Percentiles rank a stretch among this genome's conserved stretches.
These are phyloP conservation scores for Talaromyces sp. DNA, from an alignment of 2,329 filamentous ascomycete genomes.

Conservation along the genomic window DNA sequence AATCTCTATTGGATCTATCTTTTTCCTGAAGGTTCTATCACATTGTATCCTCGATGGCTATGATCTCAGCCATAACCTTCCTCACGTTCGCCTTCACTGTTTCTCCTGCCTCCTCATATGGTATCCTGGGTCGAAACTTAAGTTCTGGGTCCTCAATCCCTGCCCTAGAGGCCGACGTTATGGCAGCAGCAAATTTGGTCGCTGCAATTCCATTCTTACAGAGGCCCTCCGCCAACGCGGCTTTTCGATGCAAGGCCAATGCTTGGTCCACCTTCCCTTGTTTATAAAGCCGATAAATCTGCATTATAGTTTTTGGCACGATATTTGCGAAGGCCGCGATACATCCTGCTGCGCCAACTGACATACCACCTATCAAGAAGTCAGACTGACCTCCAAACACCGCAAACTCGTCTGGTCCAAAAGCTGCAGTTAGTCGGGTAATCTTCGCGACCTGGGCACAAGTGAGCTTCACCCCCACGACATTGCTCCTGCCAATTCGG, in stretches of 20 bases:
- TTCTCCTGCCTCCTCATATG: neutral
- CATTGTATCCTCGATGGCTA: neutral
- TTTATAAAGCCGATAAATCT: slow-evolving; percentile 66
- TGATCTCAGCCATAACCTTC: neutral
- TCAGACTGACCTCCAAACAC: slow-evolving; percentile 77
- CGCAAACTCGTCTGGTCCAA: slow-evolving; percentile 53
- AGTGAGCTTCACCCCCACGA: slow-evolving; percentile 54
- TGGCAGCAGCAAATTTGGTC: neutral
- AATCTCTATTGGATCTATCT: neutral
- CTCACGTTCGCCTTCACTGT: neutral
- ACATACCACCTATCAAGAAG: slow-evolving; percentile 70
- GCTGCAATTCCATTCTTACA: neutral
- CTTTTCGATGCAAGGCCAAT: slow-evolving; percentile 46
- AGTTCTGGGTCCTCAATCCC: neutral
- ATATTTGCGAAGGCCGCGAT: slow-evolving; percentile 81
- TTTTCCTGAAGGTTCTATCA: neutral
- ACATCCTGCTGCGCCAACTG: slow-evolving; percentile 68
- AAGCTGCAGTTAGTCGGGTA: slow-evolving; percentile 23
- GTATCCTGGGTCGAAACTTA: neutral
- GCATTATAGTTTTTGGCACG: slow-evolving; percentile 69
- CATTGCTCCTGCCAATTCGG: slow-evolving; percentile 40
- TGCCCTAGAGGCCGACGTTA: neutral
- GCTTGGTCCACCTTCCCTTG: slow-evolving; percentile 68
- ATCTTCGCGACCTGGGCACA: slow-evolving; percentile 44
- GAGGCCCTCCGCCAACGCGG: neutral